Evolutionary conservation across 2,329 filamentous ascomycete species (phyloP).

Genomic region (Trichoderma gracile): DNA sequence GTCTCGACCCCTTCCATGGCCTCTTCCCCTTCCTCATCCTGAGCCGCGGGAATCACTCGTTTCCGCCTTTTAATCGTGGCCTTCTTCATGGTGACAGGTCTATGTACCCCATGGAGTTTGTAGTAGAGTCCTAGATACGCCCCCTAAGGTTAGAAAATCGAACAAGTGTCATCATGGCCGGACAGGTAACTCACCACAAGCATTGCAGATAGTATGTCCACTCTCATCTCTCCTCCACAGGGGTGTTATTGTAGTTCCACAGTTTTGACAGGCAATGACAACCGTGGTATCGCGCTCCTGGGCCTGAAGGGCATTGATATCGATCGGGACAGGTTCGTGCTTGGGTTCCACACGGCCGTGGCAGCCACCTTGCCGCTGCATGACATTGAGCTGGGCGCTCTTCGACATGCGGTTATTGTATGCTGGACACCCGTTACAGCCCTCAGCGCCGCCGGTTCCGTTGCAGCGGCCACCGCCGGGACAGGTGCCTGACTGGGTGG

Average conservation of each 20-base stretch:
- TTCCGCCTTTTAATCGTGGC: slow-evolving; percentile 94
- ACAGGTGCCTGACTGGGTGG: slow-evolving; percentile 79
- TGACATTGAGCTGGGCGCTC: slow-evolving; percentile 68
- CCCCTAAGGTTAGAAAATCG: neutral
- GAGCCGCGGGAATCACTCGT: slow-evolving; percentile 80
- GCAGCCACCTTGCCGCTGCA: slow-evolving; percentile 47
- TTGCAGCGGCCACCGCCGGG: slow-evolving; percentile 94
- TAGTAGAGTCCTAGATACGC: slow-evolving; percentile 77
- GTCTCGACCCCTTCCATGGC: slow-evolving; percentile 48
- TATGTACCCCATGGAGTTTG: slow-evolving; percentile 90
- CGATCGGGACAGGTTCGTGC: slow-evolving; percentile 37
- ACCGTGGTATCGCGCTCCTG: slow-evolving; percentile 40
- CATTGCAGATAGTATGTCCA: slow-evolving; percentile 97
- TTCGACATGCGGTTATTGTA: slow-evolving; percentile 97
- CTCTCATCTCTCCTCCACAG: slow-evolving; percentile 92
- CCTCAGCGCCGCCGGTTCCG: slow-evolving; percentile 91
- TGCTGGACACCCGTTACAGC: slow-evolving; percentile 92
- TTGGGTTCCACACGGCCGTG: slow-evolving; percentile 34
- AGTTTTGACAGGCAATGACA: slow-evolving; percentile 94
- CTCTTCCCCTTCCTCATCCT: slow-evolving; percentile 53
- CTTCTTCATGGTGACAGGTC: slow-evolving; percentile 98
- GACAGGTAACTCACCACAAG: slow-evolving; percentile 72
- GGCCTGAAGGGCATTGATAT: slow-evolving; percentile 39
- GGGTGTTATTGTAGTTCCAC: slow-evolving; percentile 92
- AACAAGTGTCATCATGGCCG: neutral